Percentiles rank a stretch among this genome's conserved stretches.
Evolutionary conservation across 148 eudicot genomes (phyloP).

Genomic region (Drosera capensis): DNA sequence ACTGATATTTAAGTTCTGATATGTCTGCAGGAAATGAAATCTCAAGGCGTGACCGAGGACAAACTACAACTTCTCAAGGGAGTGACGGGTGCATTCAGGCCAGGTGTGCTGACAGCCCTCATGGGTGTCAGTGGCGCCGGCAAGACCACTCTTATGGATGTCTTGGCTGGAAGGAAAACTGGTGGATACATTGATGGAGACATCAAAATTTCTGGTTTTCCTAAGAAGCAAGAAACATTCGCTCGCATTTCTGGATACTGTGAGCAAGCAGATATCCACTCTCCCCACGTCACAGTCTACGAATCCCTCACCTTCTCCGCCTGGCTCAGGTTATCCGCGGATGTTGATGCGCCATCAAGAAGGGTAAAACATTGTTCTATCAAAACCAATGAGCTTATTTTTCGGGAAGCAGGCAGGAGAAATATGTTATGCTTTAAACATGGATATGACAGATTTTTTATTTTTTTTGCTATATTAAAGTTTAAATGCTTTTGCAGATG

Average conservation of each 20-base stretch:
- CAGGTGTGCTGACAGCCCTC: slow-evolving; percentile 38
- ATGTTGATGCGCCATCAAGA: slow-evolving; percentile 17
- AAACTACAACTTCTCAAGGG: slow-evolving; percentile 39
- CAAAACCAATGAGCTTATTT: neutral
- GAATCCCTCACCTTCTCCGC: slow-evolving; percentile 30
- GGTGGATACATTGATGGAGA: slow-evolving; percentile 56
- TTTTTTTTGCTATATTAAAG: neutral
- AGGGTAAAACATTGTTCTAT: slow-evolving; percentile 13
- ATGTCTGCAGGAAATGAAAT: slow-evolving; percentile 35
- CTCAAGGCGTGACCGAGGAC: slow-evolving; percentile 39
- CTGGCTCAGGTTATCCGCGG: slow-evolving; percentile 32
- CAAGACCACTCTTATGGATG: slow-evolving; percentile 78
- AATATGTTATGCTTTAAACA: no score
- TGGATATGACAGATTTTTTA: no score
- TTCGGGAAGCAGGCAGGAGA: neutral
- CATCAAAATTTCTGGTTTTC: slow-evolving; percentile 47
- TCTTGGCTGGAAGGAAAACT: slow-evolving; percentile 66
- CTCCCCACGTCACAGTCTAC: slow-evolving; percentile 31
- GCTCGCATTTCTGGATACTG: slow-evolving; percentile 50
- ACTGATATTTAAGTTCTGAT: neutral
- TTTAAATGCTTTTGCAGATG: slow-evolving; percentile 21
- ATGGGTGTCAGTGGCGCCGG: slow-evolving; percentile 60
- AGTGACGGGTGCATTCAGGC: slow-evolving; percentile 55
- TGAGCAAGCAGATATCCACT: slow-evolving; percentile 43
- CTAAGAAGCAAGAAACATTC: slow-evolving; percentile 59